Evolutionary conservation across 2,329 filamentous ascomycete genomes (phyloP), one percentile per base, ranked within the genome.

Genomic region (Sporothrix schenckii): DNA sequence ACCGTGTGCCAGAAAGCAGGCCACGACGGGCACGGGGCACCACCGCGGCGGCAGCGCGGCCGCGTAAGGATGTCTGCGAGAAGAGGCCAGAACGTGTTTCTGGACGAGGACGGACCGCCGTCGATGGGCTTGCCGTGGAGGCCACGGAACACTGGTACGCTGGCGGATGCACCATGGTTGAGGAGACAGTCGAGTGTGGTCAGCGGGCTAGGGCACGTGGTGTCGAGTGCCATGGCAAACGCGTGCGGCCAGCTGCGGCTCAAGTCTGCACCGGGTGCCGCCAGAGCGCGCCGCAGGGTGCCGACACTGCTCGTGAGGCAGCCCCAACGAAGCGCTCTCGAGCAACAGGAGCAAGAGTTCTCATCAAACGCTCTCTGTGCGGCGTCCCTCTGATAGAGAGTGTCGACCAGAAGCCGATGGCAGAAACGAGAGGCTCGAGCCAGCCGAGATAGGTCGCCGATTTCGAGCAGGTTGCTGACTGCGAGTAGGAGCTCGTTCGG

Each of bases 21-120:
- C 27, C 58, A 71, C 58, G 14, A 71, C 68, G 1, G 72, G 72
- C 27, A 68, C 50, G 10, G 72, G 72, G 14, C 72, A 72, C 72
- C 72, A 71, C 47, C 68, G 56, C 56, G 72, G 72, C 24, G 70
- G 30, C 6, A n/a, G 69, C n/a, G 44, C 39, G 24, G 69, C 56
- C 3, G 70, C 52, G 4, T 66, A 16, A 72, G 44, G 27, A 71
- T 49, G 3, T 47, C 30, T 13, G 24, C 21, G 11, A 72, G 58
- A 13, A 70, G 34, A 2, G 72, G 72, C 72, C 72, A 72, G 21
- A 71, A 54, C 0, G 68, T 66, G 30, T 3, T 13, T 14, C 3
- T 13, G 0, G 14, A 30, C 24, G 27, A 56, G 3, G 24, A 9
- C 27, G 24, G 53, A 14, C 27, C 24, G 16, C 19, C 27, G 27